Conservation (phyloP, 73 alveolate genomes). For the Tetrahymena borealis region DNA sequence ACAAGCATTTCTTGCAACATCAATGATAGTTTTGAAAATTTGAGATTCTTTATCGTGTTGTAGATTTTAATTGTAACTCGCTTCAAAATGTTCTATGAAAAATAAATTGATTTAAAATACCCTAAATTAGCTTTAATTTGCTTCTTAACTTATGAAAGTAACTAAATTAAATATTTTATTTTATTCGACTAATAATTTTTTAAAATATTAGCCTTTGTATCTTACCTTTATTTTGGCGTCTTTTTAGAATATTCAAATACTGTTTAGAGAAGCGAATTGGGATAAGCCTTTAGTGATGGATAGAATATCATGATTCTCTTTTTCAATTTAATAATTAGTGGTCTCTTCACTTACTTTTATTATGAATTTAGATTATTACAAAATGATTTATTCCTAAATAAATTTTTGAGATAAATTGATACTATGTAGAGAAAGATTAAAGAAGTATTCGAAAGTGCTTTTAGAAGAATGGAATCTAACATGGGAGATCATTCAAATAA, state of each 20-base stretch:
- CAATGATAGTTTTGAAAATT: background rate
- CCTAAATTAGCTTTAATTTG: background rate
- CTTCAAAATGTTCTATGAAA: background rate
- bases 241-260: background rate
- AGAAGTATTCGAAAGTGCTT: background rate
- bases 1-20: background rate
- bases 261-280: background rate
- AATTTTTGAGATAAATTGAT: background rate
- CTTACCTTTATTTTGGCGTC: background rate
- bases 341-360: background rate
- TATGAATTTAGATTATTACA: background rate
- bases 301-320: background rate
- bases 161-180: background rate
- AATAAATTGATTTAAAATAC: background rate
- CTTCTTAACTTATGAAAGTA: background rate
- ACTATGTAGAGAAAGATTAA: background rate
- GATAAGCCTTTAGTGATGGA: background rate
- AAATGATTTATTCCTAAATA: background rate
- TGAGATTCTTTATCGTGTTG: background rate
- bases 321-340: background rate
- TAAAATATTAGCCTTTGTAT: background rate
- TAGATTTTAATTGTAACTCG: background rate
- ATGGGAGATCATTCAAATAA: background rate
- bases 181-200: background rate
- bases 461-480: background rate